phyloP scores from a whole-genome alignment of 140 eudicot species.

The Cichorium intybus region DNA sequence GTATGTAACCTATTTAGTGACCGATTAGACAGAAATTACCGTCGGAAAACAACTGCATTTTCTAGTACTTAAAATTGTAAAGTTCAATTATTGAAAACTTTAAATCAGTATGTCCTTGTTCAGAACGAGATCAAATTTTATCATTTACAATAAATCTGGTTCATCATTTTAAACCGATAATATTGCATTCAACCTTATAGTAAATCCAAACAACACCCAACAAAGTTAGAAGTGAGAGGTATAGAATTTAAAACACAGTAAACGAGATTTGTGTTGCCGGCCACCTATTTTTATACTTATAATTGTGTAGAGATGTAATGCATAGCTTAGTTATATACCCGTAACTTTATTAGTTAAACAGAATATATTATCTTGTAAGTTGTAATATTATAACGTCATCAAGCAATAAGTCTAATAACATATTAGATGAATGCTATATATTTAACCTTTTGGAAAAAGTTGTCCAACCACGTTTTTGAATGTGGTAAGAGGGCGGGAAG shows the following conservation, averaged over 20 bases:
- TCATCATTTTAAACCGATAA: background rate
- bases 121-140: background rate
- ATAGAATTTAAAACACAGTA: conserved; percentile 14
- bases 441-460: background rate
- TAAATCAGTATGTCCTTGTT: background rate
- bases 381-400: background rate
- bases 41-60: too few relatives aligned
- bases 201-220: conserved; percentile 18
- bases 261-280: conserved; percentile 28
- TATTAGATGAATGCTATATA: background rate
- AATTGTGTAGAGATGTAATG: background rate
- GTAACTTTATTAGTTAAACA: background rate
- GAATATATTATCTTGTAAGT: background rate
- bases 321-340: background rate
- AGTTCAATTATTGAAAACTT: too few relatives aligned
- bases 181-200: background rate
- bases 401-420: background rate
- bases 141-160: background rate
- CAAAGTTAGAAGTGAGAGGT: conserved; percentile 15
- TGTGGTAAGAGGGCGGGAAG: background rate
- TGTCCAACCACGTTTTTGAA: background rate
- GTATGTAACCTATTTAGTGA: too few relatives aligned
- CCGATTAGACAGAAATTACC: too few relatives aligned
- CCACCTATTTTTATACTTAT: conserved; percentile 23
- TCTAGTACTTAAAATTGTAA: too few relatives aligned